These are phyloP conservation scores for Patellaria atrata DNA, from an alignment of 495 filamentous ascomycete species.

Conservation along the genomic window DNA sequence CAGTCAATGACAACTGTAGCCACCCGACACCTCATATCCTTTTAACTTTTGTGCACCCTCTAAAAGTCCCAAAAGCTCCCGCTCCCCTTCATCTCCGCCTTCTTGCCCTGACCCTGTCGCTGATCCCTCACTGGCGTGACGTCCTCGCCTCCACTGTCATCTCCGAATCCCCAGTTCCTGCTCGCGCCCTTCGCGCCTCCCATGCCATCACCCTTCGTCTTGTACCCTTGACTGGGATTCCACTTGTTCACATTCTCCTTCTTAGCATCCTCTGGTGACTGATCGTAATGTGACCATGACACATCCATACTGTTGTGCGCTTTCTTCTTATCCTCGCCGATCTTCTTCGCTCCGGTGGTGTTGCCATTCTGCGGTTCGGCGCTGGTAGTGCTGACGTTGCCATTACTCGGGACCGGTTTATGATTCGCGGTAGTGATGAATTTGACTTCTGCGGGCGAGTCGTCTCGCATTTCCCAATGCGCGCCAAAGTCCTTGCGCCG, in stretches of 20 bases:
- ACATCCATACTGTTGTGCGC: conserved; percentile 13
- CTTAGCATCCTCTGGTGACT: conserved; percentile 35
- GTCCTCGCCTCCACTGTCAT: conserved; percentile 38
- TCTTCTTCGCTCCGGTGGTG: conserved; percentile 28
- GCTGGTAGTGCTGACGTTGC: no score
- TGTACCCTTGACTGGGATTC: conserved; percentile 29
- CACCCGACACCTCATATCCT: not conserved
- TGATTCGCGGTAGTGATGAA: no score
- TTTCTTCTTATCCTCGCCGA: conserved; percentile 12
- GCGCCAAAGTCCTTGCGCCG: conserved; percentile 57
- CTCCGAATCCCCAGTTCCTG: conserved; percentile 48
- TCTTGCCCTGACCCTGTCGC: conserved; percentile 27
- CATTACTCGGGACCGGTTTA: no score
- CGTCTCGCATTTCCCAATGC: conserved; percentile 57
- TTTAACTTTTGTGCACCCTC: conserved; percentile 3
- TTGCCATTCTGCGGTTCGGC: conserved; percentile 20
- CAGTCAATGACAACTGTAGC: no score
- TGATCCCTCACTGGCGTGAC: conserved; percentile 27
- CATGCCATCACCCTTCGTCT: conserved; percentile 58
- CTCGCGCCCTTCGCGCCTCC: conserved; percentile 48
- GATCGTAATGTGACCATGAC: conserved; percentile 36
- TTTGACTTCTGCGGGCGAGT: conserved; percentile 33
- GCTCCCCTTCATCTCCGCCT: conserved; percentile 17
- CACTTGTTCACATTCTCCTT: conserved; percentile 26
- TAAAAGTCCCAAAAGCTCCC: conserved; percentile 40